Percentiles rank a stretch among this genome's conserved stretches.
These are phyloP conservation scores for Pelargonium nanum DNA, from an alignment of 345 rosid genomes.

Conservation along the genomic window DNA sequence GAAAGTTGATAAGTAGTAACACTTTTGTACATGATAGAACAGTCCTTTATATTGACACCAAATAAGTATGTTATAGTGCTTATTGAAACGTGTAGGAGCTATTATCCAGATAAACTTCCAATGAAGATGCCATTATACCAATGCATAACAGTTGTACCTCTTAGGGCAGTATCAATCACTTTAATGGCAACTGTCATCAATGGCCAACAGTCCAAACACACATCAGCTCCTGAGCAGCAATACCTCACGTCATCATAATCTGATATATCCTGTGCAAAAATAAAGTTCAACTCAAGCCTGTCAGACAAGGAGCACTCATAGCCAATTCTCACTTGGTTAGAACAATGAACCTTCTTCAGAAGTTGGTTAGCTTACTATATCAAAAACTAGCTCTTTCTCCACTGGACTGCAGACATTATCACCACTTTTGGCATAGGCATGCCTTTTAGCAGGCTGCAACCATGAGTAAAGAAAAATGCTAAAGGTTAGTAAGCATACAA, in stretches of 20 bases:
- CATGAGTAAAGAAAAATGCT: background rate
- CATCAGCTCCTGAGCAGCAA: conserved; percentile 93
- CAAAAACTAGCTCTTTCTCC: conserved; percentile 85
- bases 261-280: conserved; percentile 55
- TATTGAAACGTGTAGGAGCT: background rate
- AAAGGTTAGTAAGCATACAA: background rate
- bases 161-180: conserved; percentile 73
- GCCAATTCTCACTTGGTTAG: background rate
- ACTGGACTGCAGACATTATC: conserved; percentile 72
- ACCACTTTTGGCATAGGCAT: conserved; percentile 64
- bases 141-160: conserved; percentile 35
- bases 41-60: too few species aligned
- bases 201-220: conserved; percentile 91
- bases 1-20: too few species aligned
- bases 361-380: conserved; percentile 48
- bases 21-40: too few species aligned
- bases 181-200: conserved; percentile 75
- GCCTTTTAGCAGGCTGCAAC: conserved; percentile 69
- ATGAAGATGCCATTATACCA: background rate
- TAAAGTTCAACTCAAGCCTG: conserved; percentile 14
- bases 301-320: background rate
- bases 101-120: background rate
- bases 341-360: too few species aligned
- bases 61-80: background rate
- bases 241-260: conserved; percentile 88